Conservation (phyloP, 2,329 filamentous ascomycete genomes). For the Phialemoniopsis sp. region DNA sequence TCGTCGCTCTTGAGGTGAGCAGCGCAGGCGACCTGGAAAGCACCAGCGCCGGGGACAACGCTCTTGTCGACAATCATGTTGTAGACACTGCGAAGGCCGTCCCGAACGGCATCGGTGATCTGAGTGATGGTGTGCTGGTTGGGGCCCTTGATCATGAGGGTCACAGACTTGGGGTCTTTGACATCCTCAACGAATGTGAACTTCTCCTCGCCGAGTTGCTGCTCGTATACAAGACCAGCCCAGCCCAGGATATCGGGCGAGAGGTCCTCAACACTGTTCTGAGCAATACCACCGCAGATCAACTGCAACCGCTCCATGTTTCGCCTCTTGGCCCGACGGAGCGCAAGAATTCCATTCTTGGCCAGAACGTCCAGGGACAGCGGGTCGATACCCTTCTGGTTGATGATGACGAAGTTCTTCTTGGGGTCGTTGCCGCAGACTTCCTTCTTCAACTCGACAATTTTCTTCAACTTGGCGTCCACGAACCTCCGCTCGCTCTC, state of each 20-base stretch:
- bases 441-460: conserved; percentile 96
- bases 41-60: conserved; percentile 89
- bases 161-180: conserved; percentile 97
- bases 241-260: conserved; percentile 85
- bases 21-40: conserved; percentile 93
- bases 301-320: conserved; percentile 99
- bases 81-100: conserved; percentile 93
- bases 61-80: conserved; percentile 99
- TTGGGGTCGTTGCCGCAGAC: conserved; percentile 90
- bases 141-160: conserved; percentile 94
- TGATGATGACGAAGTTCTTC: conserved; percentile 96
- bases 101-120: conserved; percentile 92
- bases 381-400: conserved; percentile 98
- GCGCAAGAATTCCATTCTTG: conserved; percentile 95
- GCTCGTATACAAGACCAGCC: conserved; percentile 95
- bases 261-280: conserved; percentile 96
- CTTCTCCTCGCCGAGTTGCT: conserved; percentile 97
- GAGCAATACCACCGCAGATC: conserved; percentile 83
- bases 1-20: conserved; percentile 81
- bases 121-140: conserved; percentile 96
- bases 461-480: conserved; percentile 94
- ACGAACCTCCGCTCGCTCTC: conserved; percentile 96
- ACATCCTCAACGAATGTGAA: conserved; percentile 98
- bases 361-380: conserved; percentile 92
- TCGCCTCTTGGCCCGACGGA: conserved; percentile 90